A percentile compares a stretch with the other conserved stretches of the same genome.
Evolutionary conservation across 768 basidiomycete species (phyloP).

Genomic region (Tulasnella sp.): DNA sequence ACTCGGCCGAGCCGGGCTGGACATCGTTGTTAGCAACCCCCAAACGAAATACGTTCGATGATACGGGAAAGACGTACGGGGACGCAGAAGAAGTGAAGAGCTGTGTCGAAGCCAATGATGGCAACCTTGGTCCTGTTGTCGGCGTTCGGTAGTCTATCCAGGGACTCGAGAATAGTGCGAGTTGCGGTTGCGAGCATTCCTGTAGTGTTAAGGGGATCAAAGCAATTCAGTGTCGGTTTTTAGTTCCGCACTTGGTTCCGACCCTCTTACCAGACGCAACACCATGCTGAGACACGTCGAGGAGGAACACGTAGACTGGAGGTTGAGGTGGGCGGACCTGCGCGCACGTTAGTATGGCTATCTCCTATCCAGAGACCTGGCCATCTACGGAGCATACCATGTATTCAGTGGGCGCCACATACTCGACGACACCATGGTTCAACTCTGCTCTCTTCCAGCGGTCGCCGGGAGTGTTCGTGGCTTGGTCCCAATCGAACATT

Average conservation of each 20-base stretch:
- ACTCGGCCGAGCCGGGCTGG: slow-evolving; percentile 45
- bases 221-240: not conserved
- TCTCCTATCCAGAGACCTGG: not conserved
- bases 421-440: slow-evolving; percentile 91
- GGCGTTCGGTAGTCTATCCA: slow-evolving; percentile 92
- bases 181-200: slow-evolving; percentile 99
- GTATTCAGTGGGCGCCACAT: slow-evolving; percentile 95
- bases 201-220: slow-evolving; percentile 27
- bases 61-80: slow-evolving; percentile 44
- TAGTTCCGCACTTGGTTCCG: too few relatives aligned
- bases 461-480: slow-evolving; percentile 87
- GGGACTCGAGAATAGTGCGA: slow-evolving; percentile 87
- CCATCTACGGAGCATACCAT: slow-evolving; percentile 51
- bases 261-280: slow-evolving; percentile 71
- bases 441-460: slow-evolving; percentile 90
- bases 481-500: slow-evolving; percentile 96
- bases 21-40: not conserved
- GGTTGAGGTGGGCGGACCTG: slow-evolving; percentile 86
- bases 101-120: slow-evolving; percentile 84
- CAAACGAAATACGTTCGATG: not conserved
- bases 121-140: slow-evolving; percentile 88
- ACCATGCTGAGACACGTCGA: slow-evolving; percentile 90
- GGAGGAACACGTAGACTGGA: slow-evolving; percentile 92
- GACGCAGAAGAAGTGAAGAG: slow-evolving; percentile 95
- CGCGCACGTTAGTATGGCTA: not conserved